A percentile compares a stretch with the other conserved stretches of the same genome.
phyloP scores from a whole-genome alignment of 352 stramenopile species.

The Discostella stelligera region DNA sequence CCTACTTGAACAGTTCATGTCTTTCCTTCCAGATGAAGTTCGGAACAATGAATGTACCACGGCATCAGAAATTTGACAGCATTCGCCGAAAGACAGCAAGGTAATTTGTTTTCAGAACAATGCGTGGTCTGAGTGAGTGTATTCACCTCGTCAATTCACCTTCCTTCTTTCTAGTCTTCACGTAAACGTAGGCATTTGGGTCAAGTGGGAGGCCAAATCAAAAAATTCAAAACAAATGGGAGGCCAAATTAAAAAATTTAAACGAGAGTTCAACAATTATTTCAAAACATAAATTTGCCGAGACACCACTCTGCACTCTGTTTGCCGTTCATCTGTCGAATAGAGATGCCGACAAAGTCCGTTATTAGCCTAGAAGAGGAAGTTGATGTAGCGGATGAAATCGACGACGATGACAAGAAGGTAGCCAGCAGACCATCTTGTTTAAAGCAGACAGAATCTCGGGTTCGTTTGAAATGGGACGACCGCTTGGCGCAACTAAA shows the following conservation, averaged over 20 bases:
- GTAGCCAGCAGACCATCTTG: background rate
- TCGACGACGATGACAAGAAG: background rate
- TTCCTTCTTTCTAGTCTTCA: too few species aligned
- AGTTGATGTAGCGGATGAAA: background rate
- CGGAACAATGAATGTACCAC: background rate
- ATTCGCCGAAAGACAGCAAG: background rate
- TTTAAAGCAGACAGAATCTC: background rate
- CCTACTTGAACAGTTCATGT: slow-evolving; percentile 53
- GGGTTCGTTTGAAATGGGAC: slow-evolving; percentile 17
- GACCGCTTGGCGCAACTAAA: slow-evolving; percentile 23
- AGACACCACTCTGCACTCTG: background rate
- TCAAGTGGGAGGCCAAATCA: background rate
- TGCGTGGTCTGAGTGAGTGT: background rate
- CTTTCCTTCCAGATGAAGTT: slow-evolving; percentile 64
- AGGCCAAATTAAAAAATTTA: background rate
- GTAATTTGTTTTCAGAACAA: background rate
- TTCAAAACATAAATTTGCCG: background rate
- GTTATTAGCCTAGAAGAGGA: background rate
- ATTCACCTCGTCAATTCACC: background rate
- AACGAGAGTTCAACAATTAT: background rate
- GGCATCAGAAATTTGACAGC: background rate
- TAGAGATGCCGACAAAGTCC: background rate
- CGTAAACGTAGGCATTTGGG: too few species aligned
- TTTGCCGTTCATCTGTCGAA: background rate
- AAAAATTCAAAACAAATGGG: background rate